phyloP scores from a whole-genome alignment of 2,329 filamentous ascomycete species.

The Talaromyces rugulosus region DNA sequence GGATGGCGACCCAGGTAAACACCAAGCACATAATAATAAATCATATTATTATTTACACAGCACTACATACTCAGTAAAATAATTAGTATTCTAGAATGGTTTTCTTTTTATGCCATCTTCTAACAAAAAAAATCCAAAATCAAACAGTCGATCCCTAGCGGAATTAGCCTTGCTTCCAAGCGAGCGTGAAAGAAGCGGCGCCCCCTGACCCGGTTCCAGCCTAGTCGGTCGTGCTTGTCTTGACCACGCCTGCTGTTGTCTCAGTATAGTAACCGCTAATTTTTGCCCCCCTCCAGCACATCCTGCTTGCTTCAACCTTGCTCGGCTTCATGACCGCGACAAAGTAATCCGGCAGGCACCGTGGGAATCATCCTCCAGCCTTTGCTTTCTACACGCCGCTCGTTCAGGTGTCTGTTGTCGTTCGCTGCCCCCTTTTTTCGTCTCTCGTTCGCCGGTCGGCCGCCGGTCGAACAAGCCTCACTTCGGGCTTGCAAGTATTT shows the following conservation, averaged over 20 bases:
- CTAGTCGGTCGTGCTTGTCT: background rate
- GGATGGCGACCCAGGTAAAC: background rate
- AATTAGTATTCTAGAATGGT: background rate
- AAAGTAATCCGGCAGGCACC: background rate
- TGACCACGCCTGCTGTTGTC: background rate
- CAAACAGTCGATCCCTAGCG: background rate
- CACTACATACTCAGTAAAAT: too few species aligned
- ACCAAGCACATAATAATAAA: background rate
- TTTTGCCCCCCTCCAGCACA: background rate
- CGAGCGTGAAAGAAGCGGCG: background rate
- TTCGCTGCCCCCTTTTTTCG: background rate
- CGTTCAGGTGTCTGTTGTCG: constrained; percentile 3
- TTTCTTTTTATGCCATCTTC: background rate
- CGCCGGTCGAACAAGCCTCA: background rate
- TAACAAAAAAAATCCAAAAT: too few species aligned
- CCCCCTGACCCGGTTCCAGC: background rate
- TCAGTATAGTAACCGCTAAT: background rate
- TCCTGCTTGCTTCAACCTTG: background rate
- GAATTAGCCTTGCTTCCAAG: background rate
- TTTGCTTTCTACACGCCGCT: background rate
- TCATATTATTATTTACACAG: background rate
- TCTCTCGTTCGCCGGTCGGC: background rate
- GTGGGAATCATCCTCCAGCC: background rate
- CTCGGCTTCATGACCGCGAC: background rate
- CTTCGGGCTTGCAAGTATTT: background rate